Evolutionary conservation across 768 basidiomycete genomes (phyloP).

Genomic region (Tricholoma sp.): DNA sequence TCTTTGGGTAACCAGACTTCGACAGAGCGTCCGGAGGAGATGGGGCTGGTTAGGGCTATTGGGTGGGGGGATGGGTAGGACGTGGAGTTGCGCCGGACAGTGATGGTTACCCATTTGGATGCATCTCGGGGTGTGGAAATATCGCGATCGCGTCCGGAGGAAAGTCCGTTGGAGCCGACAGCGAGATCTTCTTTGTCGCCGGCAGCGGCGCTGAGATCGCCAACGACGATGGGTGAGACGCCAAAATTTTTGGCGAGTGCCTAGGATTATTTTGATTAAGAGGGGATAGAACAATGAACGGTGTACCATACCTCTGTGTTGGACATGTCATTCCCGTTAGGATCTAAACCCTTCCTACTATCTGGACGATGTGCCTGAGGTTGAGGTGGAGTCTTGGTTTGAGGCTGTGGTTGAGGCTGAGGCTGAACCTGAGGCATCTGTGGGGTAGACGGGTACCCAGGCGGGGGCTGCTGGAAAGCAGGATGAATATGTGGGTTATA

Average conservation of each 20-base stretch:
- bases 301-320: conserved; percentile 47
- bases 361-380: conserved; percentile 18
- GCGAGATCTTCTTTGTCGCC: conserved; percentile 70
- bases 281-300: background rate
- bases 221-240: conserved; percentile 66
- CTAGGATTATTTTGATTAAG: conserved; percentile 21
- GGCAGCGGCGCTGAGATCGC: conserved; percentile 51
- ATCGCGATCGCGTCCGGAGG: conserved; percentile 63
- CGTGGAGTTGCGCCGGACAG: conserved; percentile 44
- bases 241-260: conserved; percentile 77
- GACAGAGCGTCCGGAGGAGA: conserved; percentile 30
- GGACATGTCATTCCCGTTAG: conserved; percentile 75
- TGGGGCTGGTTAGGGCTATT: conserved; percentile 28
- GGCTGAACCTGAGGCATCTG: conserved; percentile 30
- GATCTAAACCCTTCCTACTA: conserved; percentile 70
- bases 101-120: conserved; percentile 54
- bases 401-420: conserved; percentile 18
- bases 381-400: conserved; percentile 19
- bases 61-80: conserved; percentile 28
- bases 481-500: conserved; percentile 53
- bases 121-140: conserved; percentile 55
- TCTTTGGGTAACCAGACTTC: conserved; percentile 75
- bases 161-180: conserved; percentile 67
- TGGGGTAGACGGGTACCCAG: conserved; percentile 14
- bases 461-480: conserved; percentile 47